Evolutionary conservation across 116 monocot species (phyloP).

Genomic region (Phalaenopsis hybrid): DNA sequence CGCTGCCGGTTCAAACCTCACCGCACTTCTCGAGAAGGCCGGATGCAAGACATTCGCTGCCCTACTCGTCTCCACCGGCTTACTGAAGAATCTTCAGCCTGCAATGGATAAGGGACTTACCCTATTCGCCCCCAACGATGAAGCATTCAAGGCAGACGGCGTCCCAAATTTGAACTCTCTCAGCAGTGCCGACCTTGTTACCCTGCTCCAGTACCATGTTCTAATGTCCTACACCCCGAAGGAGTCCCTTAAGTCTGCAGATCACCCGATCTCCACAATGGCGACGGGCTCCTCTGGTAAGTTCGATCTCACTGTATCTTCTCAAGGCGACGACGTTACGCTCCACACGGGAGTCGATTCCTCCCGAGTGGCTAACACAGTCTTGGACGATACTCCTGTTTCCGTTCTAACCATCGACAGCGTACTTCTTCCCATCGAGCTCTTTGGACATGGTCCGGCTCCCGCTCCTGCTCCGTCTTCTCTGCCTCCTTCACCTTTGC

Average conservation of each 20-base stretch:
- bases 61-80: conserved; percentile 42
- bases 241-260: conserved; percentile 35
- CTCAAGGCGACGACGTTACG: conserved; percentile 65
- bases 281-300: conserved; percentile 53
- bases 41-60: conserved; percentile 82
- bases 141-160: conserved; percentile 54
- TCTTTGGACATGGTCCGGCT: conserved; percentile 44
- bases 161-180: conserved; percentile 47
- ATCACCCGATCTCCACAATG: conserved; percentile 41
- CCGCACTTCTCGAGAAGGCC: conserved; percentile 60
- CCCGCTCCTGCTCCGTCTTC: conserved; percentile 45
- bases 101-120: conserved; percentile 68
- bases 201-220: conserved; percentile 72
- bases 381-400: conserved; percentile 62
- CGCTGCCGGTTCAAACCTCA: conserved; percentile 43
- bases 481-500: conserved; percentile 15
- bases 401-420: conserved; percentile 61
- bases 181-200: conserved; percentile 53
- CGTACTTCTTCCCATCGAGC: conserved; percentile 57
- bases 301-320: conserved; percentile 39
- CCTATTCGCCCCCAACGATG: conserved; percentile 74
- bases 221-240: conserved; percentile 58
- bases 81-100: conserved; percentile 53
- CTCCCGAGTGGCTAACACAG: conserved; percentile 66
- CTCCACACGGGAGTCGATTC: conserved; percentile 55